Conservation (phyloP, 768 basidiomycete species). For the Fomitopsis pulvina region DNA sequence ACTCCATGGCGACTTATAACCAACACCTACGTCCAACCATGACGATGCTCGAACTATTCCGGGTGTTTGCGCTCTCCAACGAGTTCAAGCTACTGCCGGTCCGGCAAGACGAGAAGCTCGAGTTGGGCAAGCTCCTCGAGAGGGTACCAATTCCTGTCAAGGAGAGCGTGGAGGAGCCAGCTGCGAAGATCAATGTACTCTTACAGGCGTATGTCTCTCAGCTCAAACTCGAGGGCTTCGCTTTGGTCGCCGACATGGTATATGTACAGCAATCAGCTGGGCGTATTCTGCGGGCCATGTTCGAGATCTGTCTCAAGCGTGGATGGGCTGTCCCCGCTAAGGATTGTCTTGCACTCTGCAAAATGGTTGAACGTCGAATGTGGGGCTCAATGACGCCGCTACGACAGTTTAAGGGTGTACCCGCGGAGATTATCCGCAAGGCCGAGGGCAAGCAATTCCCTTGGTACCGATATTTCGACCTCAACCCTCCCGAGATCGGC, state of each 20-base stretch:
- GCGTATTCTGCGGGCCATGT: slow-evolving; percentile 91
- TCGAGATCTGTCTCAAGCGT: slow-evolving; percentile 94
- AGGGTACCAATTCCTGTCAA: slow-evolving; percentile 97
- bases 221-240: slow-evolving; percentile 88
- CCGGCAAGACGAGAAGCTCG: slow-evolving; percentile 84
- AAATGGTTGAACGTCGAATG: slow-evolving; percentile 91
- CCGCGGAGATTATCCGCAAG: slow-evolving; percentile 76
- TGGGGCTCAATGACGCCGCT: slow-evolving; percentile 98
- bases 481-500: slow-evolving; percentile 88
- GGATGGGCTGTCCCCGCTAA: slow-evolving; percentile 97
- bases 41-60: slow-evolving; percentile 85
- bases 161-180: slow-evolving; percentile 92
- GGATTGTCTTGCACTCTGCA: slow-evolving; percentile 88
- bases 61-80: slow-evolving; percentile 91
- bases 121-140: slow-evolving; percentile 84
- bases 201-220: slow-evolving; percentile 93
- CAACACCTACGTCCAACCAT: slow-evolving; percentile 86
- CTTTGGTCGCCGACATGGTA: slow-evolving; percentile 87
- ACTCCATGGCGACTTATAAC: slow-evolving; percentile 95
- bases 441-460: slow-evolving; percentile 99
- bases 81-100: slow-evolving; percentile 90
- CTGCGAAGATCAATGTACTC: slow-evolving; percentile 95
- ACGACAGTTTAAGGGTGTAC: slow-evolving; percentile 91
- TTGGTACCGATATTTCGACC: slow-evolving; percentile 96
- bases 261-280: slow-evolving; percentile 98